These are phyloP conservation scores for Spathaspora boniae DNA, from an alignment of 805 yeast species.

Conservation along the genomic window DNA sequence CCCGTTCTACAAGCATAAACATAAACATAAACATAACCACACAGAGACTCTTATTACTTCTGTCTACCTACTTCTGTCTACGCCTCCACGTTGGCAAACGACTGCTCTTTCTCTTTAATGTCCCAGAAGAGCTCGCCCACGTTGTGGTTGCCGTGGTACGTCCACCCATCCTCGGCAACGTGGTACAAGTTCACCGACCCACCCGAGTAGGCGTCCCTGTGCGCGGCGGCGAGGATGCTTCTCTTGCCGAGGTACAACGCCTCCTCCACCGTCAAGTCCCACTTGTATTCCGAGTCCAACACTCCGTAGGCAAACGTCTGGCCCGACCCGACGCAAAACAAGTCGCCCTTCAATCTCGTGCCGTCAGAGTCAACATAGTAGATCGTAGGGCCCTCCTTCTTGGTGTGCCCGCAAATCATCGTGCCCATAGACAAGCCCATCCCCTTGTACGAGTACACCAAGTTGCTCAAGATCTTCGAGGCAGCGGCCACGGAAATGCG, in stretches of 20 bases:
- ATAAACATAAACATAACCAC: conserved; percentile 4
- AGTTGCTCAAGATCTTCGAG: conserved; percentile 84
- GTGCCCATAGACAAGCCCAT: conserved; percentile 99
- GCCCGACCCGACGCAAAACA: conserved; percentile 98
- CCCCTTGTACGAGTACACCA: conserved; percentile 92
- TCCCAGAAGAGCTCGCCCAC: conserved; percentile 92
- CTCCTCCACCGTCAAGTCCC: conserved; percentile 92
- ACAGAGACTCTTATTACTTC: not conserved
- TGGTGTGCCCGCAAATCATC: conserved; percentile 96
- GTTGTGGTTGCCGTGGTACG: conserved; percentile 90
- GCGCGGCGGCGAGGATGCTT: conserved; percentile 95
- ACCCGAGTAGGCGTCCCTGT: conserved; percentile 97
- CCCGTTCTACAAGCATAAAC: not conserved
- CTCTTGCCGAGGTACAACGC: conserved; percentile 93
- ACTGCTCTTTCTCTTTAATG: conserved; percentile 79
- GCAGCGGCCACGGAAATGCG: conserved; percentile 97
- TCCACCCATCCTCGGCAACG: conserved; percentile 92
- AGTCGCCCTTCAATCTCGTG: conserved; percentile 87
- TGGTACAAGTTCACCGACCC: conserved; percentile 93
- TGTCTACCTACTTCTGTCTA: conserved; percentile 17
- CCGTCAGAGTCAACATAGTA: conserved; percentile 98
- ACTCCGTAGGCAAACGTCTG: conserved; percentile 99
- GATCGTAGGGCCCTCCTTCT: conserved; percentile 92
- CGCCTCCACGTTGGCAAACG: conserved; percentile 77
- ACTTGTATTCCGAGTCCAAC: conserved; percentile 82